Evolutionary conservation across 768 basidiomycete genomes (phyloP).

Genomic region (Pleurotus cornucopiae): DNA sequence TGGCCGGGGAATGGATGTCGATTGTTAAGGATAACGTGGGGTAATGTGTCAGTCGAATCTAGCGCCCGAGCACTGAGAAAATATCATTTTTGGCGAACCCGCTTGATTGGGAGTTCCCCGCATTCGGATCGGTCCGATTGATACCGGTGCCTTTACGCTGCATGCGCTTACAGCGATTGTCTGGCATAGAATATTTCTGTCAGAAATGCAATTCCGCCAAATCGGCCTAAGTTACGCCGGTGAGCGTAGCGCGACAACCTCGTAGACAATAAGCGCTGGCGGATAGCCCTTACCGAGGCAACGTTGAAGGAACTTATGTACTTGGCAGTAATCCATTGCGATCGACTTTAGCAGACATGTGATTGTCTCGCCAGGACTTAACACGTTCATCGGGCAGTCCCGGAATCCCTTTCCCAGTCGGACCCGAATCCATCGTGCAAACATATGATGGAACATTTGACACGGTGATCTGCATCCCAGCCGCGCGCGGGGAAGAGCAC

Average conservation of each 20-base stretch:
- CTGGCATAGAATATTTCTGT: no score
- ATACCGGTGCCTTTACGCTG: conserved; percentile 3
- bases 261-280: no score
- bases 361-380: no score
- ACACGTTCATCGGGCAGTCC: no score
- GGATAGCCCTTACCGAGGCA: neutral
- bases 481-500: no score
- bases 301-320: neutral
- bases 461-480: no score
- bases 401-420: no score
- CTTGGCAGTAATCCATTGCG: no score
- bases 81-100: conserved; percentile 5
- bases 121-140: conserved; percentile 9
- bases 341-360: no score
- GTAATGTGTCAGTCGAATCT: conserved; percentile 1
- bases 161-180: no score
- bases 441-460: no score
- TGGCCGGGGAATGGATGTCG: conserved; percentile 7
- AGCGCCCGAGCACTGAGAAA: neutral
- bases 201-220: neutral
- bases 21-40: conserved; percentile 5
- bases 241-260: neutral
- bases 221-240: conserved; percentile 7
- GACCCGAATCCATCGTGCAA: no score
- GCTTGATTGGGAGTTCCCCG: conserved; percentile 1